Conservation (phyloP, 2,329 filamentous ascomycete genomes). For the Aaosphaeria pasadenensis region DNA sequence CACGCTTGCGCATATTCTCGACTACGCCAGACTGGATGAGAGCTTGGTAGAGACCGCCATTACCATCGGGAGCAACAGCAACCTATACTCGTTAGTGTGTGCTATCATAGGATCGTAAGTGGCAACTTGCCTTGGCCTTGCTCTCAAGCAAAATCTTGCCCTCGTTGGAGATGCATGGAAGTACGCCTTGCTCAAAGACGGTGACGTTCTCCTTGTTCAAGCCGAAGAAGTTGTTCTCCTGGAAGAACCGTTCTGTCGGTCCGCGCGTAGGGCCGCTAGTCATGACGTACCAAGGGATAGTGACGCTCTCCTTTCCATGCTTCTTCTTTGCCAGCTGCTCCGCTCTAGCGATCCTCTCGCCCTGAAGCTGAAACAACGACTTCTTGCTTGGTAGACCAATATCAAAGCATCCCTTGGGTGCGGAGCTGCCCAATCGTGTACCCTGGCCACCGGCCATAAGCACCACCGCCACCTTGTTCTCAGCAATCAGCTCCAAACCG, state of each 20-base stretch:
- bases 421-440: conserved; percentile 89
- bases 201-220: conserved; percentile 79
- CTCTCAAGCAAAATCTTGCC: conserved; percentile 93
- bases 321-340: conserved; percentile 76
- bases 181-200: conserved; percentile 94
- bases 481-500: conserved; percentile 63
- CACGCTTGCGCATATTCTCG: conserved; percentile 82
- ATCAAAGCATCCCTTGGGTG: conserved; percentile 95
- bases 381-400: conserved; percentile 92
- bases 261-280: conserved; percentile 90
- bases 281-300: conserved; percentile 99
- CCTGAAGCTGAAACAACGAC: conserved; percentile 96
- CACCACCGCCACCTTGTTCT: conserved; percentile 77
- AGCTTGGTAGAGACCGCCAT: conserved; percentile 94
- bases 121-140: conserved; percentile 66
- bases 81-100: conserved; percentile 45
- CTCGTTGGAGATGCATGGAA: conserved; percentile 96
- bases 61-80: conserved; percentile 93
- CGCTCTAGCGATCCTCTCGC: conserved; percentile 84
- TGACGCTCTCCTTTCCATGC: conserved; percentile 54
- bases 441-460: conserved; percentile 98
- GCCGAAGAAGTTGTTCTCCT: conserved; percentile 87
- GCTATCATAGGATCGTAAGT: no score
- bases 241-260: conserved; percentile 91
- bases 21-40: conserved; percentile 77